Evolutionary conservation across 345 rosid genomes (phyloP), one percentile per base, ranked within the genome.

Genomic region (Lepidium aucheri): DNA sequence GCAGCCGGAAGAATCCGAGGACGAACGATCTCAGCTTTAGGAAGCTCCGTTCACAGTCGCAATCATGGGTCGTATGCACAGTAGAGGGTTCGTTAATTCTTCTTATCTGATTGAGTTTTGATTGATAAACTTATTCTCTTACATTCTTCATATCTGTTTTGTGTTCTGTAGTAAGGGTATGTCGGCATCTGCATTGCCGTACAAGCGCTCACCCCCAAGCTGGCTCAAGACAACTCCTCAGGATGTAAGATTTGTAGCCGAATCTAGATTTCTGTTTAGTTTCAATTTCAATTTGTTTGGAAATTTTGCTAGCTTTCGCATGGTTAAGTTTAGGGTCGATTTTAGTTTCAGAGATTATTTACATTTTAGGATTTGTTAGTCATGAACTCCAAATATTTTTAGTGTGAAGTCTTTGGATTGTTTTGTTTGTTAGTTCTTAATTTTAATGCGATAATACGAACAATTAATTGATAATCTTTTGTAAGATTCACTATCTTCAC

Each of bases 111-210:
- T 26, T 26, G 6, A 26, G 30, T 5, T 4, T 26, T 26, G 30
- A 26, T 26, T 26, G 5, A 0, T 4, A 26, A 26, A 26, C 5
- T 4, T 5, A 0, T 4, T 26, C 5, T 26, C 30, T 26, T 26
- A 26, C 30, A 26, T 26, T 5, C 6, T 26, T 26, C 30, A 4
- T 26, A 4, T 26, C 1, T 26, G 5, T 61, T 14, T 60, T 32
- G 67, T 60, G 53, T 33, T 44, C 14, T 43, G 51, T 46, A 82
- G 86, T 51, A 88, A 88, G 84, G 91, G 95, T 76, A 86, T 88
- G 44, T 88, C 95, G 1, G 85, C 93, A 49, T 86, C 96, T n/a
- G 93, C 93, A 56, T 44, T 86, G 63, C 96, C 96, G 5, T 89
- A 86, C 82, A 89, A 86, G 83, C 76, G 93, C 55, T 74, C 93